Evolutionary conservation across 2,329 filamentous ascomycete species (phyloP).

Genomic region (Trichophyton rubrum): DNA sequence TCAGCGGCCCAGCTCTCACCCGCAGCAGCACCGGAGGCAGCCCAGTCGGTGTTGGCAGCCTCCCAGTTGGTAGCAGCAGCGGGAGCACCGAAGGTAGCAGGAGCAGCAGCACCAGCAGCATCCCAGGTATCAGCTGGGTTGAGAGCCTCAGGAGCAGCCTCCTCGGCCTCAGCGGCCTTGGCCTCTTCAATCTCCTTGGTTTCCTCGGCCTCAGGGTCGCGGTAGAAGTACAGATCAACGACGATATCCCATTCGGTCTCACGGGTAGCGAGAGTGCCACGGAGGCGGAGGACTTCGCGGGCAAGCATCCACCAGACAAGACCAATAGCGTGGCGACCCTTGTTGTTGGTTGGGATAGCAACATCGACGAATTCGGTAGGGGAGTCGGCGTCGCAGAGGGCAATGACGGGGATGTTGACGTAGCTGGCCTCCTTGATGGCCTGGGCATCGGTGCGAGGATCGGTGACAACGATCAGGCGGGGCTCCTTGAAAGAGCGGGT

Average conservation of each 20-base stretch:
- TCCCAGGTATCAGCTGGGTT: constrained; percentile 70
- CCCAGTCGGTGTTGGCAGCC: constrained; percentile 43
- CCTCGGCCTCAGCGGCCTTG: constrained; percentile 73
- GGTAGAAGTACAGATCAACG: constrained; percentile 99
- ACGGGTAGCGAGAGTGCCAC: constrained; percentile 89
- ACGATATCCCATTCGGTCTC: constrained; percentile 98
- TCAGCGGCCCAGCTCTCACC: constrained; percentile 34
- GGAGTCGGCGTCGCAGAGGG: constrained; percentile 97
- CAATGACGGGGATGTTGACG: constrained; percentile 99
- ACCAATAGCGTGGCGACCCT: constrained; percentile 98
- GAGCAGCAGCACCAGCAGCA: constrained; percentile 52
- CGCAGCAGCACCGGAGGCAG: constrained; percentile 31
- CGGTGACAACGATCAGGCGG: constrained; percentile 97
- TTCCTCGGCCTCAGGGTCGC: constrained; percentile 98
- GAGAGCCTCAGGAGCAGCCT: constrained; percentile 74
- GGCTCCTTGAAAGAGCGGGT: constrained; percentile 99
- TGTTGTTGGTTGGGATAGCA: constrained; percentile 99
- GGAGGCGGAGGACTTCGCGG: constrained; percentile 97
- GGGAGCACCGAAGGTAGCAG: constrained; percentile 52
- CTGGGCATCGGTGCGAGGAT: constrained; percentile 98
- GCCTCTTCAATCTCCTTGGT: constrained; percentile 87
- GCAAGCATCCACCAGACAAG: constrained; percentile 99
- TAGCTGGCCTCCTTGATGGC: constrained; percentile 99
- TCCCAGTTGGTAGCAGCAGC: constrained; percentile 54
- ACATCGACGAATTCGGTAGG: constrained; percentile 99